Percentiles rank a stretch among this genome's conserved stretches.
These are phyloP conservation scores for Tritrichomonas musculus DNA, from an alignment of 208 protist genomes.

Conservation along the genomic window DNA sequence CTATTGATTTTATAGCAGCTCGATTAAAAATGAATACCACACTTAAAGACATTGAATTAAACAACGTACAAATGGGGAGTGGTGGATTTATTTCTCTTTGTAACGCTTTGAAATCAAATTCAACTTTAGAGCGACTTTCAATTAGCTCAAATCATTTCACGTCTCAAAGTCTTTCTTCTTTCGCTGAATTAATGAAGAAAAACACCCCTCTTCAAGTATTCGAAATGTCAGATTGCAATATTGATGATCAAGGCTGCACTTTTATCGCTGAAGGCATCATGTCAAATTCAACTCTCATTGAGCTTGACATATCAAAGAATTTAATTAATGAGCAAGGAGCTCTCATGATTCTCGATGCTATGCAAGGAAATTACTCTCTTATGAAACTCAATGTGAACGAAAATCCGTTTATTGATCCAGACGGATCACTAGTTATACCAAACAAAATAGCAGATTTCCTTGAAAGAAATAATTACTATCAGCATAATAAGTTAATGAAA, in stretches of 20 bases:
- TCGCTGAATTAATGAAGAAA: neutral
- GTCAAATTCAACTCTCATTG: neutral
- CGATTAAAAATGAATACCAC: neutral
- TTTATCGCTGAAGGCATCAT: neutral
- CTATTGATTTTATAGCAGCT: neutral
- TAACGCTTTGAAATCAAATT: neutral
- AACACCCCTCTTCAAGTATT: neutral
- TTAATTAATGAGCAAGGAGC: neutral
- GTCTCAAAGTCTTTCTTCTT: neutral
- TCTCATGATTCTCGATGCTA: neutral
- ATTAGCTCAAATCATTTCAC: neutral
- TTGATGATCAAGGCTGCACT: neutral
- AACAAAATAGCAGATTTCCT: neutral
- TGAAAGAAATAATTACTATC: conserved; percentile 30
- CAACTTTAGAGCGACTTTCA: neutral
- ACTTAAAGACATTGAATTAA: neutral
- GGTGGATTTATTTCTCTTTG: neutral
- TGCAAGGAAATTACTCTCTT: neutral
- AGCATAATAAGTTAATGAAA: neutral
- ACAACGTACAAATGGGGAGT: neutral
- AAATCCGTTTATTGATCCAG: neutral
- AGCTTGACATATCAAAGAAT: neutral
- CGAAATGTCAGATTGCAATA: neutral
- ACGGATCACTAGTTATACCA: neutral
- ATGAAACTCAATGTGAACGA: neutral